These are phyloP conservation scores for Coelastrella sp. DNA, from an alignment of 139 green algal genomes.

Conservation along the genomic window DNA sequence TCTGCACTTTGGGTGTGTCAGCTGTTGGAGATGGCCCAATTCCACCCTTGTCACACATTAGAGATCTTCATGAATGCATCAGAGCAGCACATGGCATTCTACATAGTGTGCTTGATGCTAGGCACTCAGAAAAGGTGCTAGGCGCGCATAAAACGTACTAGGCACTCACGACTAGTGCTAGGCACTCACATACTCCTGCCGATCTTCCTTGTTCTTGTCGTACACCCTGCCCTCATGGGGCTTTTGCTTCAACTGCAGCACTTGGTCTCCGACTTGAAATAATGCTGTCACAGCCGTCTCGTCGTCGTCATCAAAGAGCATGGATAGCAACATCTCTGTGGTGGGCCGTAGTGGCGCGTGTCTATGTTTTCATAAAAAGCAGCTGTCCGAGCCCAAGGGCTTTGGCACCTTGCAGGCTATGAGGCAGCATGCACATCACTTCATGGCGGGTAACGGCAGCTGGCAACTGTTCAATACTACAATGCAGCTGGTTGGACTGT, in stretches of 20 bases:
- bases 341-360: background rate
- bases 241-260: constrained; percentile 47
- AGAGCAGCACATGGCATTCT: background rate
- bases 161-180: too few species aligned
- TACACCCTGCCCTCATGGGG: constrained; percentile 33
- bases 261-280: constrained; percentile 27
- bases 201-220: constrained; percentile 38
- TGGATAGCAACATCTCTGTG: constrained; percentile 27
- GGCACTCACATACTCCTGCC: constrained; percentile 40
- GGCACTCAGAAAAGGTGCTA: background rate
- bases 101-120: background rate
- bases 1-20: too few species aligned
- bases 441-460: too few species aligned
- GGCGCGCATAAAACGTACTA: too few species aligned
- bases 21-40: too few species aligned
- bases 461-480: too few species aligned
- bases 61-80: background rate
- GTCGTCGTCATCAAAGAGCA: constrained; percentile 46
- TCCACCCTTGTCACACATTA: too few species aligned
- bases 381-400: background rate
- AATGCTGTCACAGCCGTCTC: constrained; percentile 28
- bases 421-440: too few species aligned
- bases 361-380: background rate
- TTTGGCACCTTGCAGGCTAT: too few species aligned
- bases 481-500: too few species aligned